Evolutionary conservation across 352 stramenopile genomes (phyloP).

Genomic region (Achlya hypogyna): DNA sequence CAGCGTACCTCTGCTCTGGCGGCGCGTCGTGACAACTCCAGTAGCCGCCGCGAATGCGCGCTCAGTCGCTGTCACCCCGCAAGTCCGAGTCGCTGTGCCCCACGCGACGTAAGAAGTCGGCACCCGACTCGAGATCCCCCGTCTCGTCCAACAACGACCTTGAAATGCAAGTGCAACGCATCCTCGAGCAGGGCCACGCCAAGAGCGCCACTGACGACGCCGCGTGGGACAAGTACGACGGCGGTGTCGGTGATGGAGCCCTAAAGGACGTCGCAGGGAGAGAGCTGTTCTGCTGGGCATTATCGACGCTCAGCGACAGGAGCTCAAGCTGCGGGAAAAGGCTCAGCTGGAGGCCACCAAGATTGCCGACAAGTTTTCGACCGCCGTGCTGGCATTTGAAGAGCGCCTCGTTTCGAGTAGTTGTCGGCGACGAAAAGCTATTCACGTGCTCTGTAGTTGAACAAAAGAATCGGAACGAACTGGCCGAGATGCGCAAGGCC

Average conservation of each 20-base stretch:
- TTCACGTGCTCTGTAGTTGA: background rate
- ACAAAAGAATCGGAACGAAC: background rate
- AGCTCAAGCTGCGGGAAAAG: conserved; percentile 43
- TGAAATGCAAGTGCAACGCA: conserved; percentile 5
- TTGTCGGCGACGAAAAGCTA: background rate
- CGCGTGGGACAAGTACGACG: conserved; percentile 32
- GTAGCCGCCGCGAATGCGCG: conserved; percentile 19
- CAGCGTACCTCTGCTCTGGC: background rate
- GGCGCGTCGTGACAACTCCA: background rate
- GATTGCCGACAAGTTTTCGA: conserved; percentile 46
- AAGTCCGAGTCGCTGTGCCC: background rate
- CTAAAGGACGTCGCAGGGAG: conserved; percentile 30
- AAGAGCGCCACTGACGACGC: conserved; percentile 23
- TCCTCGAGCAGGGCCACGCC: conserved; percentile 9
- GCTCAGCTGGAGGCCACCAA: conserved; percentile 43
- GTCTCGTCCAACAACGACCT: background rate
- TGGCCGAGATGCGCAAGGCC: conserved; percentile 12
- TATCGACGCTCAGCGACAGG: conserved; percentile 49
- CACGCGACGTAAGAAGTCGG: background rate
- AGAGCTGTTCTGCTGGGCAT: conserved; percentile 41
- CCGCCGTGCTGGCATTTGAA: conserved; percentile 44
- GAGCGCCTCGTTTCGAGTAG: conserved; percentile 32
- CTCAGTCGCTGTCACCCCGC: conserved; percentile 13
- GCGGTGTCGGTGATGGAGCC: background rate
- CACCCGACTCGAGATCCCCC: background rate